Evolutionary conservation across 305 asterid genomes (phyloP).

Genomic region (Caryopteris hybrid): DNA sequence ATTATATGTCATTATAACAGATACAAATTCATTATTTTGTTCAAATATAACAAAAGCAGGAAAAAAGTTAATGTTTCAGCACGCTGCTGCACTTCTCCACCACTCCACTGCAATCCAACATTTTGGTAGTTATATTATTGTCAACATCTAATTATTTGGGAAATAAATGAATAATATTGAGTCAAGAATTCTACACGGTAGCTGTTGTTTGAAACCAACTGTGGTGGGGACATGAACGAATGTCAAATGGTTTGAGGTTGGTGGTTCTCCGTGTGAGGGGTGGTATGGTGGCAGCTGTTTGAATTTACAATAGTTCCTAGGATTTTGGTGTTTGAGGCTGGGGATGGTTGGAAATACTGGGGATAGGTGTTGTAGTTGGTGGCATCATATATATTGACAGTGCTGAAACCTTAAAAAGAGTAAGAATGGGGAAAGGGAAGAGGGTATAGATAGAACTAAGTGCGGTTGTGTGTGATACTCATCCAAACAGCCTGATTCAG

Average conservation of each 20-base stretch:
- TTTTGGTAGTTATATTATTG: neutral
- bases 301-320: neutral
- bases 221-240: neutral
- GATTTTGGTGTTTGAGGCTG: neutral
- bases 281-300: neutral
- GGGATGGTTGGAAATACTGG: neutral
- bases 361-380: neutral
- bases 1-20: neutral
- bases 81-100: slow-evolving; percentile 1
- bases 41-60: neutral
- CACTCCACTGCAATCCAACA: neutral
- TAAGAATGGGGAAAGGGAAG: neutral
- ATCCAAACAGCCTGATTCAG: neutral
- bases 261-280: neutral
- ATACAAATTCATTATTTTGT: neutral
- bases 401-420: neutral
- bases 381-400: neutral
- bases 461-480: neutral
- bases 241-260: neutral
- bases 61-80: neutral
- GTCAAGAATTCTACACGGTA: neutral
- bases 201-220: neutral
- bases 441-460: neutral
- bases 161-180: neutral
- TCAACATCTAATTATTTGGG: neutral